Percentiles rank a stretch among this genome's conserved stretches.
Evolutionary conservation across 1,284 basidiomycete genomes (phyloP).

Genomic region (Fomitiporia mediterranea): DNA sequence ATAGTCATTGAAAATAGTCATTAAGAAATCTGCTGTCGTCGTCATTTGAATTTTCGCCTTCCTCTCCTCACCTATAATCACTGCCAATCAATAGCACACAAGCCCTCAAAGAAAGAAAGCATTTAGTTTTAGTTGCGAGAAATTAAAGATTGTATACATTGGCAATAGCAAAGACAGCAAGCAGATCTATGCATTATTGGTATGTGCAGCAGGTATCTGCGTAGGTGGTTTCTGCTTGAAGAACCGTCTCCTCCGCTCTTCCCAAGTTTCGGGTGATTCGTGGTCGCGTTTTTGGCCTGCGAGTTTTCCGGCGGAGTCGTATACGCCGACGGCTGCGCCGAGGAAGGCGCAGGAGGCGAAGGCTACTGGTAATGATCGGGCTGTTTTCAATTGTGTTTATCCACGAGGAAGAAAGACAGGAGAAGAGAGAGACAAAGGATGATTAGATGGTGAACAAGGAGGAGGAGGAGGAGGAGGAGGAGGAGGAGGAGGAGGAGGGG

Average conservation of each 20-base stretch:
- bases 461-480: constrained; percentile 11
- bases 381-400: constrained; percentile 37
- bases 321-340: constrained; percentile 78
- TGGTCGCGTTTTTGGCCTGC: constrained; percentile 36
- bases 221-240: constrained; percentile 50
- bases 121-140: neutral
- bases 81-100: neutral
- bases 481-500: constrained; percentile 23
- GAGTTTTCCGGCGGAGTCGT: constrained; percentile 76
- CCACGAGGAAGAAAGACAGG: constrained; percentile 14
- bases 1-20: neutral
- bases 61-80: neutral
- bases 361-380: constrained; percentile 81
- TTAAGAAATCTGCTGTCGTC: neutral
- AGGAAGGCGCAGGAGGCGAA: constrained; percentile 77
- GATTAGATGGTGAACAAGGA: constrained; percentile 12
- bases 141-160: neutral
- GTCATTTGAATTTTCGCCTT: neutral
- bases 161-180: neutral
- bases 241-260: constrained; percentile 65
- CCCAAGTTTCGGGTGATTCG: constrained; percentile 36
- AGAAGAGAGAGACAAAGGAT: constrained; percentile 3
- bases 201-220: neutral
- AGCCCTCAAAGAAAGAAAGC: neutral
- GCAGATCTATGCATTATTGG: constrained; percentile 13